Evolutionary conservation across 371 early-diverging fungal genomes (phyloP), one percentile per base, ranked within the genome.

Genomic region (Apophysomyces ossiformis): DNA sequence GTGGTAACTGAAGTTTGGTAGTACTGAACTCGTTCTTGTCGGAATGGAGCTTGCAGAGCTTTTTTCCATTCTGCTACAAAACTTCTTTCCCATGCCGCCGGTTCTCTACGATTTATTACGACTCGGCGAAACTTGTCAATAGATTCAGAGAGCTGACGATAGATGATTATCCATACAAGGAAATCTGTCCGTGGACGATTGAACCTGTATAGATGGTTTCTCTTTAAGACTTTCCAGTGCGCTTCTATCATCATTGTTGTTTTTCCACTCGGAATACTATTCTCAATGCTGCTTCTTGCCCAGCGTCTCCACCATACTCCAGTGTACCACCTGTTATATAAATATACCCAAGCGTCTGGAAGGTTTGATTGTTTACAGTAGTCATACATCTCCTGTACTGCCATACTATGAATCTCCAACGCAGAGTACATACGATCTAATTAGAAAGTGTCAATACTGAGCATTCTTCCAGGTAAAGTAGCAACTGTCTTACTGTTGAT

Each of bases 121-220:
- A 46, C n/a, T 46, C 7, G 47, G 1, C 47, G 47, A 46, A 46
- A 46, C 18, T n/a, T 46, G 9, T 46, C n/a, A 11, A 46, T 46
- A n/a, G 47, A 6, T 7, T 11, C 7, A 4, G 47, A 46, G 3
- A 46, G 47, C 47, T 13, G 47, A 46, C 1, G 47, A 46, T 46
- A n/a, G 3, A 46, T 46, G 47, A n/a, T 46, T 46, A 16, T 46
- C 47, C 47, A 46, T n/a, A 46, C 47, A 46, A 46, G 47, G 47
- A 46, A 46, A 46, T 46, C 2, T 0, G 47, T 13, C 5, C 47
- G 2, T n/a, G 47, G 47, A 46, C 47, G 47, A 46, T 3, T 46
- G 47, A 46, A 46, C 47, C 47, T 46, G 18, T 46, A 46, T 46
- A 46, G n/a, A 1, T 46, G n/a, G 1, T 46, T 46, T 6, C n/a